A percentile compares a stretch with the other conserved stretches of the same genome.
phyloP scores from a whole-genome alignment of 257 asterid genomes.

The Solanum sejunctum region DNA sequence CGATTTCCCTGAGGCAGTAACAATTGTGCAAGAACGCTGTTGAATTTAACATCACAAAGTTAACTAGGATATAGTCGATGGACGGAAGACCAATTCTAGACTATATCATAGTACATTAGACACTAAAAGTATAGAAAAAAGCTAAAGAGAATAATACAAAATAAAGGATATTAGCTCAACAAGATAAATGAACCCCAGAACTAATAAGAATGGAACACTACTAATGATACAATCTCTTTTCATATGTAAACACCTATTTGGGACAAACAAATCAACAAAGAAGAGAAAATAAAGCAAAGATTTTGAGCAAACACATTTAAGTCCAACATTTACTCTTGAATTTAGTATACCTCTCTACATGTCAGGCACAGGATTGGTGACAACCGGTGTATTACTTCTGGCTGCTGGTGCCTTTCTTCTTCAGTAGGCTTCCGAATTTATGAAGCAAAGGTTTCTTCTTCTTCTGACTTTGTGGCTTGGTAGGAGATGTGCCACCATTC shows the following conservation, averaged over 20 bases:
- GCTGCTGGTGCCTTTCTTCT: conserved; percentile 61
- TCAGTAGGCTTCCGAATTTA: conserved; percentile 79
- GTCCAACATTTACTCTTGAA: conserved; percentile 15
- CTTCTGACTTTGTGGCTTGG: conserved; percentile 52
- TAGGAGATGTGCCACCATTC: conserved; percentile 39
- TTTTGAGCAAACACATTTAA: conserved; percentile 21
- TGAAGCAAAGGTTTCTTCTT: conserved; percentile 82
- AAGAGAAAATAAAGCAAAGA: conserved; percentile 7
- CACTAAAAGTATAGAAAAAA: not conserved
- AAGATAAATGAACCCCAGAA: conserved; percentile 1
- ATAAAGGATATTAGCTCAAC: not conserved
- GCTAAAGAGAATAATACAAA: not conserved
- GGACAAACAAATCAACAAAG: not conserved
- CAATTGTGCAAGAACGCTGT: not conserved
- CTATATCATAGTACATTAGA: not conserved
- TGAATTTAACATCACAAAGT: not conserved
- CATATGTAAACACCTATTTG: conserved; percentile 8
- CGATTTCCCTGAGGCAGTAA: not conserved
- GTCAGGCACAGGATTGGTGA: not conserved
- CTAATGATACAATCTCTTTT: conserved; percentile 26
- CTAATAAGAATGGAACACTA: conserved; percentile 12
- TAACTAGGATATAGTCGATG: not conserved
- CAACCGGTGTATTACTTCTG: conserved; percentile 32
- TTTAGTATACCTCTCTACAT: conserved; percentile 28
- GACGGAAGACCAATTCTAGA: not conserved